A percentile compares a stretch with the other conserved stretches of the same genome.
These are phyloP conservation scores for Aureobasidium musti DNA, from an alignment of 2,329 filamentous ascomycete genomes.

Conservation along the genomic window DNA sequence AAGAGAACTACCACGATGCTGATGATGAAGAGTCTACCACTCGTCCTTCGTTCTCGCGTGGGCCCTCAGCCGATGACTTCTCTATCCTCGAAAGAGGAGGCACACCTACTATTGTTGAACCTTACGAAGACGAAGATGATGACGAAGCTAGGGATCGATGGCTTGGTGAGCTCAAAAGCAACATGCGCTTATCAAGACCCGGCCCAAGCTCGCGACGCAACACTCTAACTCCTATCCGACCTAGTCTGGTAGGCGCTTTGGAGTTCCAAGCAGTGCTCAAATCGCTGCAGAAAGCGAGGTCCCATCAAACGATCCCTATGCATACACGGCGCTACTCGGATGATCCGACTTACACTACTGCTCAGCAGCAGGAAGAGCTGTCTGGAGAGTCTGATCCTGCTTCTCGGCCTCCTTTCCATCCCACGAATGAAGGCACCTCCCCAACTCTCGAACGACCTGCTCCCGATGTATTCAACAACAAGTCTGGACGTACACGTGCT, in stretches of 20 bases:
- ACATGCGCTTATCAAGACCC: conserved; percentile 83
- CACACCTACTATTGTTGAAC: conserved; percentile 54
- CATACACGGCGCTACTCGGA: conserved; percentile 70
- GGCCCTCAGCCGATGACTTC: conserved; percentile 64
- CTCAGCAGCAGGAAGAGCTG: conserved; percentile 51
- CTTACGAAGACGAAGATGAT: conserved; percentile 60
- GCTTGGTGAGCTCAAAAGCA: conserved; percentile 81
- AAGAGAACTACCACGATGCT: conserved; percentile 56
- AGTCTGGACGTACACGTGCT: conserved; percentile 48
- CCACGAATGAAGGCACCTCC: background rate
- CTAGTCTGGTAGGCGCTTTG: conserved; percentile 87
- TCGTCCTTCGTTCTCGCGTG: conserved; percentile 44
- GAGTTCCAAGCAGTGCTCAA: conserved; percentile 90
- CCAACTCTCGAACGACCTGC: conserved; percentile 14
- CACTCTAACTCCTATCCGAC: conserved; percentile 80
- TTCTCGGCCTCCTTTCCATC: conserved; percentile 42
- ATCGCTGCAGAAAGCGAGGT: conserved; percentile 80
- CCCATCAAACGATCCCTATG: conserved; percentile 70
- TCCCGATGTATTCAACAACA: conserved; percentile 38
- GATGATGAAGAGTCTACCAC: conserved; percentile 53
- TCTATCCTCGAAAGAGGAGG: conserved; percentile 59
- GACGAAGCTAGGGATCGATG: conserved; percentile 65
- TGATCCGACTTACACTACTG: conserved; percentile 53
- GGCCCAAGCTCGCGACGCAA: conserved; percentile 66
- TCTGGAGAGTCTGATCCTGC: conserved; percentile 54